Conservation (phyloP, 371 early-diverging fungal species). For the Syncephalis plumigaleata region DNA sequence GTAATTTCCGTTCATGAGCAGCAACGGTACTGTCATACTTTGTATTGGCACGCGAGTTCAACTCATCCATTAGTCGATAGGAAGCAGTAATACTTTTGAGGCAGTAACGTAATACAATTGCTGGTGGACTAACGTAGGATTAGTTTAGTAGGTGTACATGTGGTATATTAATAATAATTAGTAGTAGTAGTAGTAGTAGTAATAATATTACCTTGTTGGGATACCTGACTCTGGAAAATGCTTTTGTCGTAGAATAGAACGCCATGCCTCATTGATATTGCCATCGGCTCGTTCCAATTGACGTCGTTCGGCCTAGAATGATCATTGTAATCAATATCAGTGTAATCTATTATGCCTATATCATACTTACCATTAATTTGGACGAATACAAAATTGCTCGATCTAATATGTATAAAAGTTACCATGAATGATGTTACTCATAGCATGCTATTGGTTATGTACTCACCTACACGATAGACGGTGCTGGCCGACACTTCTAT, state of each 20-base stretch:
- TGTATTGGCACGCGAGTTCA: constrained; percentile 43
- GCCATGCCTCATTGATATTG: constrained; percentile 16
- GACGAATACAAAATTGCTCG: no score
- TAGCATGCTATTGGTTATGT: no score
- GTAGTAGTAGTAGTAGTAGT: no score
- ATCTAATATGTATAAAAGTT: no score
- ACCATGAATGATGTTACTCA: no score
- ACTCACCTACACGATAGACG: no score
- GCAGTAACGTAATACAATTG: constrained; percentile 27
- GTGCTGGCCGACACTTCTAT: no score
- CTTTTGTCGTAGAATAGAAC: constrained; percentile 25
- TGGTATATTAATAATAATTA: background rate
- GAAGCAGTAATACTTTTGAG: constrained; percentile 28
- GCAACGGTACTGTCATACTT: constrained; percentile 41
- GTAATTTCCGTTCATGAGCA: constrained; percentile 41
- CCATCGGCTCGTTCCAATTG: constrained; percentile 22
- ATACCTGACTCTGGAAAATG: constrained; percentile 19
- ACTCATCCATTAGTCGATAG: constrained; percentile 25
- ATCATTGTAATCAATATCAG: no score
- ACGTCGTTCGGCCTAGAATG: constrained; percentile 24
- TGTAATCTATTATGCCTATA: no score
- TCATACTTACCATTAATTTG: no score
- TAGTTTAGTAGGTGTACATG: no score
- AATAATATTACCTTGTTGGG: constrained; percentile 13
- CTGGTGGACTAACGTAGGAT: constrained; percentile 29